phyloP scores from a whole-genome alignment of 1,139 yeast species.

The Hyphopichia fennica region DNA sequence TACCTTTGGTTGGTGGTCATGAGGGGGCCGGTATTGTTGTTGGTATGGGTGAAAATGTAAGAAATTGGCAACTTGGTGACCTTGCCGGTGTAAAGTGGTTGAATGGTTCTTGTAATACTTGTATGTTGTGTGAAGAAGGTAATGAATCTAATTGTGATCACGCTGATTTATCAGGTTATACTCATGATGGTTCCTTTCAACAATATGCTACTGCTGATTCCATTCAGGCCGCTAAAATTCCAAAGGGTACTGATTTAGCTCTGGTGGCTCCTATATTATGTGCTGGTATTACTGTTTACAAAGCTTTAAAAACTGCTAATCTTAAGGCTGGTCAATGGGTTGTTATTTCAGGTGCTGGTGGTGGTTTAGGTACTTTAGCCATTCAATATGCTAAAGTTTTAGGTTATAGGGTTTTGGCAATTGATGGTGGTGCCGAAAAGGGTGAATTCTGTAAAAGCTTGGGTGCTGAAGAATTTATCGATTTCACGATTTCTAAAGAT shows the following conservation, averaged over 20 bases:
- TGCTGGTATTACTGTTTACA: slow-evolving; percentile 85
- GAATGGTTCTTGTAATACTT: slow-evolving; percentile 70
- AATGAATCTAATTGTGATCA: slow-evolving; percentile 68
- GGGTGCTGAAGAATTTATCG: slow-evolving; percentile 74
- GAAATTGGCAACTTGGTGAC: slow-evolving; percentile 73
- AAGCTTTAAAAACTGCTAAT: slow-evolving; percentile 73
- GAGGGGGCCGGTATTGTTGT: slow-evolving; percentile 88
- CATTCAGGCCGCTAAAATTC: slow-evolving; percentile 38
- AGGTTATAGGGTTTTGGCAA: slow-evolving; percentile 76
- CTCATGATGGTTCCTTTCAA: slow-evolving; percentile 83
- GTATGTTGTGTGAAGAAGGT: slow-evolving; percentile 70
- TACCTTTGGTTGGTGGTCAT: slow-evolving; percentile 80
- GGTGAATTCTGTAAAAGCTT: slow-evolving; percentile 50
- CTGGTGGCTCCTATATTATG: slow-evolving; percentile 49
- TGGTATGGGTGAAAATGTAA: slow-evolving; percentile 66
- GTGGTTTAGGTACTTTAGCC: slow-evolving; percentile 82
- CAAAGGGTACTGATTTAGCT: slow-evolving; percentile 35
- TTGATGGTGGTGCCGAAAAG: slow-evolving; percentile 74
- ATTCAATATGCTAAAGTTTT: slow-evolving; percentile 80
- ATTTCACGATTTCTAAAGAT: slow-evolving; percentile 49
- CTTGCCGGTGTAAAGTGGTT: slow-evolving; percentile 75
- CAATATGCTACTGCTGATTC: slow-evolving; percentile 70
- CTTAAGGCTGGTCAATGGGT: slow-evolving; percentile 76
- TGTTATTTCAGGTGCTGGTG: slow-evolving; percentile 80
- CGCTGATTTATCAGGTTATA: slow-evolving; percentile 75